These are phyloP conservation scores for Eimeria tenella DNA, from an alignment of 169 alveolate genomes.

Conservation along the genomic window DNA sequence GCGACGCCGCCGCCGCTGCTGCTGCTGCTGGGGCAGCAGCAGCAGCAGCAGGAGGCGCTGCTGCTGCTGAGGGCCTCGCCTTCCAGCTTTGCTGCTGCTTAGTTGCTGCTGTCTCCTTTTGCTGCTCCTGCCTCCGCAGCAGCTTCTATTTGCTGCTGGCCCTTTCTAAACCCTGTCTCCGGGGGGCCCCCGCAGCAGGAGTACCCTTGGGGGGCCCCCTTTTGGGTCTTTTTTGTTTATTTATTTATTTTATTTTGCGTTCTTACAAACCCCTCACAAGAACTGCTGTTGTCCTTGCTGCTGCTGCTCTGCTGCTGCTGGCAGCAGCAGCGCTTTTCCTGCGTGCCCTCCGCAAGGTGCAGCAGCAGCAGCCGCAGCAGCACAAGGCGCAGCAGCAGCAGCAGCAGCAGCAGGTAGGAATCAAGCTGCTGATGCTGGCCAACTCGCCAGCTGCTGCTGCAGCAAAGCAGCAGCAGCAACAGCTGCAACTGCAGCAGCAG, in stretches of 20 bases:
- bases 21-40: neutral
- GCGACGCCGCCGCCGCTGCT: neutral
- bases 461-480: neutral
- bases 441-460: neutral
- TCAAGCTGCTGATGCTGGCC: neutral
- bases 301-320: neutral
- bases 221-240: neutral
- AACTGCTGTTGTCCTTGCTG: too few species aligned
- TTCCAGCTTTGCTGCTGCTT: neutral
- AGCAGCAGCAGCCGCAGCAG: neutral
- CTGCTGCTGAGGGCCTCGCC: constrained; percentile 10
- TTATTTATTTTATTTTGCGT: neutral
- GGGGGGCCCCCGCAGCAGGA: neutral
- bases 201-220: neutral
- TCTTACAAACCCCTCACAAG: too few species aligned
- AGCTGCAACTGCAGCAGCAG: neutral
- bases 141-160: neutral
- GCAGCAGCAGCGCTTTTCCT: constrained; percentile 5
- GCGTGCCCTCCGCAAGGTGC: neutral
- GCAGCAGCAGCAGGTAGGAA: neutral
- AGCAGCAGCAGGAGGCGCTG: neutral
- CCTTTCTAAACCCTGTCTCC: neutral
- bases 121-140: constrained; percentile 3
- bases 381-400: neutral
- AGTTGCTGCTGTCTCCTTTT: neutral